These are phyloP conservation scores for Hypomontagnella submonticulosa DNA, from an alignment of 495 filamentous ascomycete genomes.

Conservation along the genomic window DNA sequence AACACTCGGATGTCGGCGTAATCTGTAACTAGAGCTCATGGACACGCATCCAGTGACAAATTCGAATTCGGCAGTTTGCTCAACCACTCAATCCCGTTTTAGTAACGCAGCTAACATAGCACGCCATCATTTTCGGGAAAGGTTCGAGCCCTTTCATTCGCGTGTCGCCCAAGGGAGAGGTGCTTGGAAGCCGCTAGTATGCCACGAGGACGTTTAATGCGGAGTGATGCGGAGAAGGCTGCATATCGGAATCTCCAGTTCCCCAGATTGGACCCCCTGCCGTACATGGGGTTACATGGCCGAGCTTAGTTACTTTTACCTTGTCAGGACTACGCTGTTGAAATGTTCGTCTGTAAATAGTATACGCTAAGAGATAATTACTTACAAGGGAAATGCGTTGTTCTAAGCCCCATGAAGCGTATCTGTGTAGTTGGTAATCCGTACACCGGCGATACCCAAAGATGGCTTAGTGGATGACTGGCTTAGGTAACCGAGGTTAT, in stretches of 20 bases:
- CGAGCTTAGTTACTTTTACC: constrained; percentile 13
- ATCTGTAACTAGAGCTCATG: too few relatives aligned
- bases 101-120: background rate
- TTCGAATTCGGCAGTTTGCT: constrained; percentile 21
- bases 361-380: background rate
- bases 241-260: constrained; percentile 23
- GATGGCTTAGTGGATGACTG: constrained; percentile 8
- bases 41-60: constrained; percentile 1
- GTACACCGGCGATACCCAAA: constrained; percentile 18
- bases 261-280: constrained; percentile 35
- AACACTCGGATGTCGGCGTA: too few relatives aligned
- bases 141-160: constrained; percentile 17
- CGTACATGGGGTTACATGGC: constrained; percentile 35
- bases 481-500: constrained; percentile 1
- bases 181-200: too few relatives aligned
- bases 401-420: constrained; percentile 5
- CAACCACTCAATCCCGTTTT: background rate
- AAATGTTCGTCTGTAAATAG: constrained; percentile 12
- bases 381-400: constrained; percentile 8
- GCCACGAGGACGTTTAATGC: constrained; percentile 17
- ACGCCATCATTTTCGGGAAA: background rate
- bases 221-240: constrained; percentile 36
- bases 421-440: constrained; percentile 17
- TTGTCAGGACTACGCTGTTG: constrained; percentile 16
- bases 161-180: too few relatives aligned